Percentiles rank a stretch among this genome's conserved stretches.
Evolutionary conservation across 2,329 filamentous ascomycete species (phyloP).

Genomic region (Ascochyta rabiei): DNA sequence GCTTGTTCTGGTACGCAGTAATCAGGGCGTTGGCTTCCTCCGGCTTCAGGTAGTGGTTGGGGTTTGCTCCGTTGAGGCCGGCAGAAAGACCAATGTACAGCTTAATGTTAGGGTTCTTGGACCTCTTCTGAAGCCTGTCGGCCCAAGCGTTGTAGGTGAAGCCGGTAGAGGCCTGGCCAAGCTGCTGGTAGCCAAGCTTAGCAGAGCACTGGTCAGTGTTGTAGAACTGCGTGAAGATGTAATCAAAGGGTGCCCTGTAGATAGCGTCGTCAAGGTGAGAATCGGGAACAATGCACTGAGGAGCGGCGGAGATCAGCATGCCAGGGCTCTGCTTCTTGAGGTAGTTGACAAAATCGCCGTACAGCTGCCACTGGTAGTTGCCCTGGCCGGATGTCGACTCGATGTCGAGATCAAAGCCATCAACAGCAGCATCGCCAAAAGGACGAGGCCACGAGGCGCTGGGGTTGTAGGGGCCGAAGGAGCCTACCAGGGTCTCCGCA

Average conservation of each 20-base stretch:
- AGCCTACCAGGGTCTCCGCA: slow-evolving; percentile 57
- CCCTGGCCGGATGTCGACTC: slow-evolving; percentile 34
- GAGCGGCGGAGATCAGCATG: slow-evolving; percentile 60
- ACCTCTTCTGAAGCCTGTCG: slow-evolving; percentile 45
- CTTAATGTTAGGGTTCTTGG: slow-evolving; percentile 53
- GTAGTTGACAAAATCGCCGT: slow-evolving; percentile 55
- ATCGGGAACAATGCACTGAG: slow-evolving; percentile 60
- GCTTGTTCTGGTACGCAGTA: slow-evolving; percentile 37
- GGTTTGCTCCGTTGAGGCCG: slow-evolving; percentile 27
- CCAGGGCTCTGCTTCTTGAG: slow-evolving; percentile 48
- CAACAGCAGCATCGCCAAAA: slow-evolving; percentile 54
- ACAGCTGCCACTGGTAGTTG: slow-evolving; percentile 49
- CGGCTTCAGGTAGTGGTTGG: slow-evolving; percentile 55
- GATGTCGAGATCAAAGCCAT: slow-evolving; percentile 62
- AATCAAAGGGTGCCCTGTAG: slow-evolving; percentile 55
- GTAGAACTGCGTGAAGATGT: slow-evolving; percentile 63
- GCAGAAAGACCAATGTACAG: slow-evolving; percentile 60
- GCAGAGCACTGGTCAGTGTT: slow-evolving; percentile 60
- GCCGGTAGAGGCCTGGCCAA: slow-evolving; percentile 33
- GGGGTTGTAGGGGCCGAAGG: slow-evolving; percentile 54
- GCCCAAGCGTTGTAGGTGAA: slow-evolving; percentile 57
- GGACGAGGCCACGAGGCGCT: slow-evolving; percentile 51
- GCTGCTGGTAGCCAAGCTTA: slow-evolving; percentile 44
- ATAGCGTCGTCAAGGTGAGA: slow-evolving; percentile 54
- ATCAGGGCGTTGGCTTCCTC: slow-evolving; percentile 55